These are phyloP conservation scores for Lotmaria passim DNA, from an alignment of 208 protist genomes.

Conservation along the genomic window DNA sequence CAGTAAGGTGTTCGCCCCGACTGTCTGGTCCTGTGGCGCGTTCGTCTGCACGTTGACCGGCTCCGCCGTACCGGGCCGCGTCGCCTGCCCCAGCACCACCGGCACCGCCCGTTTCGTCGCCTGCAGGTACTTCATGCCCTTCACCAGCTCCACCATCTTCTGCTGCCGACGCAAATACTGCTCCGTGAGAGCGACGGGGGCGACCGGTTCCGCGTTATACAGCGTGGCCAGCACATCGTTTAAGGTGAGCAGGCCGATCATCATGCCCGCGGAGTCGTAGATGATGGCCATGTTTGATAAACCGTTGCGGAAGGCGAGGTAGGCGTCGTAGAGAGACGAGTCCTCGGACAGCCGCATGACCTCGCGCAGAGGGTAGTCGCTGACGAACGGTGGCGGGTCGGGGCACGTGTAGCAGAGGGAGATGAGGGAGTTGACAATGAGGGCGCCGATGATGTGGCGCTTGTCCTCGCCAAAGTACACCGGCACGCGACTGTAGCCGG, in stretches of 20 bases:
- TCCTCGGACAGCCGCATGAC: conserved; percentile 60
- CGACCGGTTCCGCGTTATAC: conserved; percentile 49
- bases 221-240: conserved; percentile 63
- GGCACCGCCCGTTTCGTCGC: conserved; percentile 32
- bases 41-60: conserved; percentile 5
- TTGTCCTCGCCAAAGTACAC: conserved; percentile 76
- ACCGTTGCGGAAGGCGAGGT: conserved; percentile 65
- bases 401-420: conserved; percentile 64
- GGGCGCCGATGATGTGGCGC: conserved; percentile 82
- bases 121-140: conserved; percentile 55
- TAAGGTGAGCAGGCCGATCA: conserved; percentile 71
- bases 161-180: conserved; percentile 44
- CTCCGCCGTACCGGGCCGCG: not conserved
- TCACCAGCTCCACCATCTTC: conserved; percentile 48
- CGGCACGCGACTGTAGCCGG: conserved; percentile 84
- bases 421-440: conserved; percentile 87
- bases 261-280: conserved; percentile 56
- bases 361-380: conserved; percentile 73
- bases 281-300: conserved; percentile 68
- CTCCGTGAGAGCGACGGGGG: conserved; percentile 12
- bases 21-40: conserved; percentile 7
- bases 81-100: conserved; percentile 15
- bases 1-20: conserved; percentile 5
- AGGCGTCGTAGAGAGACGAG: conserved; percentile 66
- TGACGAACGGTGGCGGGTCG: conserved; percentile 54